Evolutionary conservation across 352 stramenopile genomes (phyloP).

Genomic region (Phytophthora uliginosa): DNA sequence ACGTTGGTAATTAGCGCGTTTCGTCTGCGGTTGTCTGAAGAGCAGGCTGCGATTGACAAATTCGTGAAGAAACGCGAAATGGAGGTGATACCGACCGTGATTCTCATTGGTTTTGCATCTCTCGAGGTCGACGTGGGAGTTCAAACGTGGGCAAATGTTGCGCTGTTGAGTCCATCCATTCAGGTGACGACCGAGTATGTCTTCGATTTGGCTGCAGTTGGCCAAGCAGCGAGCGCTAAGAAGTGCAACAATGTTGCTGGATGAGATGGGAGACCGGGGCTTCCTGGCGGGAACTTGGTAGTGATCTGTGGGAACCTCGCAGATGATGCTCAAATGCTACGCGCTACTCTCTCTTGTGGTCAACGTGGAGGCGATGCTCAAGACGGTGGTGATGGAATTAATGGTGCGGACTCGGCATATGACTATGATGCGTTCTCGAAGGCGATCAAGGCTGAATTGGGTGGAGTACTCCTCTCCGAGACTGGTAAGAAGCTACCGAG

Average conservation of each 20-base stretch:
- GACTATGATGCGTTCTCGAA: neutral
- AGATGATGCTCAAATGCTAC: conserved; percentile 5
- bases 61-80: conserved; percentile 18
- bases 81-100: conserved; percentile 12
- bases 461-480: neutral
- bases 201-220: conserved; percentile 18
- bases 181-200: neutral
- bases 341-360: conserved; percentile 1
- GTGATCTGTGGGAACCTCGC: conserved; percentile 5
- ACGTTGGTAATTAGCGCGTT: conserved; percentile 19
- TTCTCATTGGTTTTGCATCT: conserved; percentile 23
- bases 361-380: neutral
- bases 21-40: conserved; percentile 14
- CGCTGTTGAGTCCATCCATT: conserved; percentile 17
- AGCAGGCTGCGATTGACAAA: conserved; percentile 13
- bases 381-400: neutral
- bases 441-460: neutral
- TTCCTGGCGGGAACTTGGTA: conserved; percentile 29
- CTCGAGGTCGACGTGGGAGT: conserved; percentile 17
- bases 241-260: conserved; percentile 1
- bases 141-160: conserved; percentile 24
- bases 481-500: neutral
- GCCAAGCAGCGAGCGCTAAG: neutral
- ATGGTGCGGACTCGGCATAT: neutral
- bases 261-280: conserved; percentile 5